phyloP scores from a whole-genome alignment of 305 asterid species.

The Rubia tinctorum region DNA sequence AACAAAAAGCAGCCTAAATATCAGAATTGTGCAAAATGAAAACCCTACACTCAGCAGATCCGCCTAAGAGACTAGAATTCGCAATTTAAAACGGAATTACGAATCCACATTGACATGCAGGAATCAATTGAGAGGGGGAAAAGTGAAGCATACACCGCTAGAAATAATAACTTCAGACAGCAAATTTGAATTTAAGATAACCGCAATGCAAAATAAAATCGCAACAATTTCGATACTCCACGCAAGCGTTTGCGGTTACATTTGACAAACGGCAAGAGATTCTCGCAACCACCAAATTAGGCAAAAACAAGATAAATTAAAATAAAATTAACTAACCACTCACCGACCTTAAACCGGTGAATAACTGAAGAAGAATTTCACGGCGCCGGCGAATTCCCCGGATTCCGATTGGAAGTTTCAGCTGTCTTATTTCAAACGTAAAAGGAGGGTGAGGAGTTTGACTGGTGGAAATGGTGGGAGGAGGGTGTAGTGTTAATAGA shows the following conservation, averaged over 20 bases:
- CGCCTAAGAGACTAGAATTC: not conserved
- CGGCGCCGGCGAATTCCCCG: not conserved
- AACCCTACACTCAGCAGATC: slow-evolving; percentile 22
- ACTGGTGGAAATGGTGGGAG: not conserved
- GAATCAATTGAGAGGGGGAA: not conserved
- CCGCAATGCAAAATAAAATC: not conserved
- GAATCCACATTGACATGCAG: slow-evolving; percentile 7
- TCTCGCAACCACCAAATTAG: not conserved
- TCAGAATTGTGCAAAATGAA: slow-evolving; percentile 13
- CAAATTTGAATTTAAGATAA: not conserved
- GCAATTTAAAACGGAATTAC: not conserved
- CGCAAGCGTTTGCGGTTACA: not conserved
- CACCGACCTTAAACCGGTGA: not conserved
- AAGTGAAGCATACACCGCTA: not conserved
- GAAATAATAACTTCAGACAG: not conserved
- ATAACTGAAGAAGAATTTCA: not conserved
- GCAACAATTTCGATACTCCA: not conserved
- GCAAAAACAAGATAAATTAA: not conserved
- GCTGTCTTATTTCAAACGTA: not conserved
- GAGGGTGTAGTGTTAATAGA: not conserved
- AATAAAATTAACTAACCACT: not conserved
- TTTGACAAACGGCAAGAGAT: not conserved
- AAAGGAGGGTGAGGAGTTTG: not conserved
- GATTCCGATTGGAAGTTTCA: not conserved
- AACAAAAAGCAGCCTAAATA: slow-evolving; percentile 8